A percentile compares a stretch with the other conserved stretches of the same genome.
Conservation (phyloP, 2,329 filamentous ascomycete genomes). For the Fusarium marasasianum region DNA sequence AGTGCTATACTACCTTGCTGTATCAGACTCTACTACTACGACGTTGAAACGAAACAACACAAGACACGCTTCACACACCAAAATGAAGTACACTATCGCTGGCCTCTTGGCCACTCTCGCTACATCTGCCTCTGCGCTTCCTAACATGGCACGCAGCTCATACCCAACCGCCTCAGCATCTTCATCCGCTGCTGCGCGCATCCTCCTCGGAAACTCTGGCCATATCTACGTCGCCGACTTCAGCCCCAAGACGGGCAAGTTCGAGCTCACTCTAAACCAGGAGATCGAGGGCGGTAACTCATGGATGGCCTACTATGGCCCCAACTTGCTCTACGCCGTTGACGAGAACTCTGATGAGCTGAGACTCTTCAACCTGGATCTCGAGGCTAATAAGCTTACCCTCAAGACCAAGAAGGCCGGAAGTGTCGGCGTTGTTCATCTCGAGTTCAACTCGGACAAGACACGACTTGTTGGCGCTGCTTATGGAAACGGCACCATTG, state of each 20-base stretch:
- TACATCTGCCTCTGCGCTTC: conserved; percentile 30
- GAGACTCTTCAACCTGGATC: conserved; percentile 53
- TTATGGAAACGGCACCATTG: conserved; percentile 54
- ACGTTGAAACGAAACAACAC: background rate
- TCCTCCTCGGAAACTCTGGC: conserved; percentile 54
- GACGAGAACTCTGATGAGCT: conserved; percentile 56
- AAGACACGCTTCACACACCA: background rate
- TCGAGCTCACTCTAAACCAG: conserved; percentile 49
- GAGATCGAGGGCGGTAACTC: conserved; percentile 52
- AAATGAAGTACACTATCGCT: conserved; percentile 36
- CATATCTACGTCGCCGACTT: conserved; percentile 55
- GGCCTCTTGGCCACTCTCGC: conserved; percentile 35
- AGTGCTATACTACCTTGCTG: background rate
- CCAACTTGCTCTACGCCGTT: conserved; percentile 56
- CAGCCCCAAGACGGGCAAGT: conserved; percentile 47
- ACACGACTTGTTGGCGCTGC: conserved; percentile 57
- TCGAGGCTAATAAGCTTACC: conserved; percentile 43
- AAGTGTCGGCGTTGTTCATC: conserved; percentile 57
- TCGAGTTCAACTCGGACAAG: conserved; percentile 57
- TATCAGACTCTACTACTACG: too few relatives aligned
- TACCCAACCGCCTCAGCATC: conserved; percentile 9
- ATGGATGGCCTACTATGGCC: conserved; percentile 56
- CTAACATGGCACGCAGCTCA: conserved; percentile 19
- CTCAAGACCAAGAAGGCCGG: conserved; percentile 46
- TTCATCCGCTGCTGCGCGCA: conserved; percentile 33